Conservation (phyloP, 2,329 filamentous ascomycete genomes). For the Aplosporella prunicola region DNA sequence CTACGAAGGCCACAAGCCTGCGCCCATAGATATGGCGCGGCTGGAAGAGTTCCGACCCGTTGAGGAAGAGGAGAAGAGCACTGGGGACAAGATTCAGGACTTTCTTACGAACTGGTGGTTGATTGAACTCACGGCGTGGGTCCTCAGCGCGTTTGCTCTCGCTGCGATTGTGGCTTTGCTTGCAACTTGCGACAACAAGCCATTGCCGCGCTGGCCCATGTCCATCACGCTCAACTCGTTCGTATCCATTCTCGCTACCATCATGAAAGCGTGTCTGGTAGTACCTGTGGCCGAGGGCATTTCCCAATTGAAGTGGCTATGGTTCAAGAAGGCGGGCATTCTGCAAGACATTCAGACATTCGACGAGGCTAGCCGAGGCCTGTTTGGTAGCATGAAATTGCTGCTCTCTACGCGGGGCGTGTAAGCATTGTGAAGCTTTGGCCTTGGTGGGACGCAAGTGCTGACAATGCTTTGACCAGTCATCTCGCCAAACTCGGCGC, state of each 20-base stretch:
- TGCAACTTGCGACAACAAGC: not conserved
- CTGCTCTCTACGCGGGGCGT: constrained; percentile 4
- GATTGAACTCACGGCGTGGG: not conserved
- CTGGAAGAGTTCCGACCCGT: no score
- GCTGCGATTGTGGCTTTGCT: not conserved
- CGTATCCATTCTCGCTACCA: not conserved
- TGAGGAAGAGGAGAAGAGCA: no score
- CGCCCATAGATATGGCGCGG: no score
- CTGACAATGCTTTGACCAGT: not conserved
- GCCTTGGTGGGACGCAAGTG: not conserved
- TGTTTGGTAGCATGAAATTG: constrained; percentile 3
- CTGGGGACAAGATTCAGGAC: no score
- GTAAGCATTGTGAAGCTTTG: not conserved
- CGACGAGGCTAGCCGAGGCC: constrained; percentile 8
- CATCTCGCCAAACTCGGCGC: constrained; percentile 6
- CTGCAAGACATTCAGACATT: constrained; percentile 9
- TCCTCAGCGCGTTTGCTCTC: not conserved
- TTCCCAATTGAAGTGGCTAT: not conserved
- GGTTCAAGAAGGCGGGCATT: constrained; percentile 7
- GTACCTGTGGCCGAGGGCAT: not conserved
- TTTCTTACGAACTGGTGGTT: no score
- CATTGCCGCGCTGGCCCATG: not conserved
- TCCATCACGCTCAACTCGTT: not conserved
- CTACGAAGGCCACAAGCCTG: no score
- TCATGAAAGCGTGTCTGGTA: not conserved